These are phyloP conservation scores for Chaetomium cochliodes DNA, from an alignment of 495 filamentous ascomycete species.

Conservation along the genomic window DNA sequence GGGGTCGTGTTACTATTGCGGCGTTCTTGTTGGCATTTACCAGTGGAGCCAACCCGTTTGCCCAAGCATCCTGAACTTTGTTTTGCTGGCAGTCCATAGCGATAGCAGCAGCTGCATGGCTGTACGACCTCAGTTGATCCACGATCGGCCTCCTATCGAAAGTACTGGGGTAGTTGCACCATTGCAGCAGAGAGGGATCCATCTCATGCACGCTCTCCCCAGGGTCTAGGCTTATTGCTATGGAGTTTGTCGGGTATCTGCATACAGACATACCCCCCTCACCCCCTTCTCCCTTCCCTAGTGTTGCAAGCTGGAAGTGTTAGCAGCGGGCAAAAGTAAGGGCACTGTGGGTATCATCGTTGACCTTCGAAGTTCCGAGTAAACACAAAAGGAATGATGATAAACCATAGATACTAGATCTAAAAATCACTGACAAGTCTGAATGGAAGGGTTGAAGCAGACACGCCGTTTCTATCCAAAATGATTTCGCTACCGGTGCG, in stretches of 20 bases:
- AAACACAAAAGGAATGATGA: no score
- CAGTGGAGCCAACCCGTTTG: conserved; percentile 16
- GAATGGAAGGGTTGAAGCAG: no score
- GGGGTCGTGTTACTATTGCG: not conserved
- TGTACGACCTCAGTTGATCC: not conserved
- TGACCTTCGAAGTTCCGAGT: no score
- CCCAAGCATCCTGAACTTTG: not conserved
- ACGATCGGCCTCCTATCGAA: not conserved
- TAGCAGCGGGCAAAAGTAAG: no score
- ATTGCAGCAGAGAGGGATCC: not conserved
- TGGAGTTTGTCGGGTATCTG: conserved; percentile 3
- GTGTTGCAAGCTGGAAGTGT: no score
- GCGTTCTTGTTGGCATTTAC: not conserved
- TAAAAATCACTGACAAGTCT: no score
- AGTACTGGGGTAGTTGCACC: not conserved
- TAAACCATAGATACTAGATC: no score
- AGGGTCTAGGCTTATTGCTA: not conserved
- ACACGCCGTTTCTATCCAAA: no score
- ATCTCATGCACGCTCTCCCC: not conserved
- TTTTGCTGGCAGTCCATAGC: not conserved
- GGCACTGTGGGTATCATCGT: no score
- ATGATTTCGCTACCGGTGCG: no score
- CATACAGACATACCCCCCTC: not conserved
- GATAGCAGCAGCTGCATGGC: not conserved
- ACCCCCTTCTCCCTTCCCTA: no score